phyloP scores from a whole-genome alignment of 1,139 yeast species.

The Geotrichum fermentans region DNA sequence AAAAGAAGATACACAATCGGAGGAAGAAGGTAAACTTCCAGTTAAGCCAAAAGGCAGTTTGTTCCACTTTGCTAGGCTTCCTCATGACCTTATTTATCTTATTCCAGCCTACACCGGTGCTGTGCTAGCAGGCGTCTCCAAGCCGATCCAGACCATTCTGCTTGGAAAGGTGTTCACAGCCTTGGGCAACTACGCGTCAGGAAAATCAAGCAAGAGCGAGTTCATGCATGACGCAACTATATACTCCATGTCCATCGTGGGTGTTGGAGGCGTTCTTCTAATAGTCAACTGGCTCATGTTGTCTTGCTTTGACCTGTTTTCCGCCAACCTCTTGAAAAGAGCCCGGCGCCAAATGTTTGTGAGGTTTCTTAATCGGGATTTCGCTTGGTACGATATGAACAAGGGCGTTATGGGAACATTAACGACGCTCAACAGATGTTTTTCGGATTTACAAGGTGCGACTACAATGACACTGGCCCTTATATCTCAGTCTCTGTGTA shows the following conservation, averaged over 20 bases:
- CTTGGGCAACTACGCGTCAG: conserved; percentile 41
- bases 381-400: conserved; percentile 49
- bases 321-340: conserved; percentile 63
- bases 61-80: conserved; percentile 13
- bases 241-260: conserved; percentile 42
- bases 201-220: conserved; percentile 26
- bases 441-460: conserved; percentile 72
- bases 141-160: conserved; percentile 61
- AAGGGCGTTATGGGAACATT: conserved; percentile 52
- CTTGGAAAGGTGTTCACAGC: conserved; percentile 61
- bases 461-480: conserved; percentile 63
- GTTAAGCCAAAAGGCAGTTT: conserved; percentile 7
- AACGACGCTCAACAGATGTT: conserved; percentile 55
- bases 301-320: conserved; percentile 60
- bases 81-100: conserved; percentile 31
- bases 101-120: conserved; percentile 33
- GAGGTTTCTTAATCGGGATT: conserved; percentile 29
- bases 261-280: conserved; percentile 54
- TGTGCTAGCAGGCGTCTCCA: conserved; percentile 46
- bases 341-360: conserved; percentile 47
- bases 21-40: neutral
- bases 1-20: neutral
- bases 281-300: conserved; percentile 54
- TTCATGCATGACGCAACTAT: conserved; percentile 44
- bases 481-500: conserved; percentile 48